These are phyloP conservation scores for Aspergillus sp. DNA, from an alignment of 2,329 filamentous ascomycete genomes.

Conservation along the genomic window DNA sequence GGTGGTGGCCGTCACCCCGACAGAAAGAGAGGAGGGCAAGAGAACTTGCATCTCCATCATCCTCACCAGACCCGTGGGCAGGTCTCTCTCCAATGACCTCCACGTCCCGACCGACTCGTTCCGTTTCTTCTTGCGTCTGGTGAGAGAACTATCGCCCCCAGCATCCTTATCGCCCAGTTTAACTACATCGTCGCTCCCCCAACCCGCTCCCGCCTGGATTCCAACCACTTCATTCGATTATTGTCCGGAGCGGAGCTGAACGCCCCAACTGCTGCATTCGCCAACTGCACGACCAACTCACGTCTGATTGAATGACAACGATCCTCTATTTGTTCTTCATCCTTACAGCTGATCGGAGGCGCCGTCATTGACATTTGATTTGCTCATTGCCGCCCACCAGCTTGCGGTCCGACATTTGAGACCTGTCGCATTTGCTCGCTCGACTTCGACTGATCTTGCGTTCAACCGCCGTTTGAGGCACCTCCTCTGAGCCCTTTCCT, in stretches of 20 bases:
- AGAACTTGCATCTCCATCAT: conserved; percentile 8
- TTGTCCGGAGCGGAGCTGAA: conserved; percentile 23
- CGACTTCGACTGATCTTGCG: conserved; percentile 10
- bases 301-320: conserved; percentile 19
- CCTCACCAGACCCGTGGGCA: conserved; percentile 26
- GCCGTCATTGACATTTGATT: conserved; percentile 1
- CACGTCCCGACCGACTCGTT: conserved; percentile 15
- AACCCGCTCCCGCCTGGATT: conserved; percentile 15
- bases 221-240: conserved; percentile 20
- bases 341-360: neutral
- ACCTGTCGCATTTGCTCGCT: conserved; percentile 23
- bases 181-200: conserved; percentile 12
- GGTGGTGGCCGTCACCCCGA: conserved; percentile 20
- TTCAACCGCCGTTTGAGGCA: conserved; percentile 19
- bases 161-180: conserved; percentile 8
- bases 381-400: conserved; percentile 6
- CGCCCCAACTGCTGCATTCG: conserved; percentile 24
- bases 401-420: conserved; percentile 17
- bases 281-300: conserved; percentile 16
- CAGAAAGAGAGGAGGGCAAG: conserved; percentile 7
- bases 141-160: conserved; percentile 15
- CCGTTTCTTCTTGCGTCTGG: conserved; percentile 20
- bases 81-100: conserved; percentile 25
- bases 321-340: conserved; percentile 1
- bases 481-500: neutral